Percentiles rank a stretch among this genome's conserved stretches.
Evolutionary conservation across 2,329 filamentous ascomycete species (phyloP).

Genomic region (Parafenestella ontariensis): DNA sequence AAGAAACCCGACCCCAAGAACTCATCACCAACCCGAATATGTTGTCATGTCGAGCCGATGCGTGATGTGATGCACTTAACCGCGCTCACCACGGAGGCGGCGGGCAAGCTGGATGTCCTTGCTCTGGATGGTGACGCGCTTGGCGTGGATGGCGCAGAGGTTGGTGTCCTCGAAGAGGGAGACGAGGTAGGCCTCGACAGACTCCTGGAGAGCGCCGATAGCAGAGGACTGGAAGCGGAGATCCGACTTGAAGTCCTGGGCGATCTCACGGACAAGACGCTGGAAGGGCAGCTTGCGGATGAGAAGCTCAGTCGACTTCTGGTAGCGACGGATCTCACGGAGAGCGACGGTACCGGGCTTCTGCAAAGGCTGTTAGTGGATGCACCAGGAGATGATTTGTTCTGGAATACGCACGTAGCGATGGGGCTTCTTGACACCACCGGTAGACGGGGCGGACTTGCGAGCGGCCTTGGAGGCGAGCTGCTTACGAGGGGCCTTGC

Average conservation of each 20-base stretch:
- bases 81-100: conserved; percentile 62
- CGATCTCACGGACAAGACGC: conserved; percentile 80
- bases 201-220: conserved; percentile 91
- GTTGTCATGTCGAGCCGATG: conserved; percentile 34
- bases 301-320: conserved; percentile 86
- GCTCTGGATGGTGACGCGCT: conserved; percentile 95
- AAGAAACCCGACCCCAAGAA: conserved; percentile 35
- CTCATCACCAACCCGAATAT: conserved; percentile 32
- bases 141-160: conserved; percentile 97
- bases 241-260: conserved; percentile 68
- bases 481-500: conserved; percentile 86
- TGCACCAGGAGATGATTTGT: no score
- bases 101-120: conserved; percentile 94
- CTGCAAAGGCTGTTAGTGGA: no score
- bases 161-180: conserved; percentile 99
- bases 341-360: conserved; percentile 77
- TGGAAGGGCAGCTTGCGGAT: conserved; percentile 82
- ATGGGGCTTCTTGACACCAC: conserved; percentile 67
- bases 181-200: conserved; percentile 94
- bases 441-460: conserved; percentile 97
- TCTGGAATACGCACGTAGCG: no score
- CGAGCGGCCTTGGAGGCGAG: conserved; percentile 98
- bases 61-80: conserved; percentile 48
- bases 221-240: conserved; percentile 97
- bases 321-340: conserved; percentile 89